Conservation (phyloP, 1,284 basidiomycete genomes). For the Cystobasidium pallidum region DNA sequence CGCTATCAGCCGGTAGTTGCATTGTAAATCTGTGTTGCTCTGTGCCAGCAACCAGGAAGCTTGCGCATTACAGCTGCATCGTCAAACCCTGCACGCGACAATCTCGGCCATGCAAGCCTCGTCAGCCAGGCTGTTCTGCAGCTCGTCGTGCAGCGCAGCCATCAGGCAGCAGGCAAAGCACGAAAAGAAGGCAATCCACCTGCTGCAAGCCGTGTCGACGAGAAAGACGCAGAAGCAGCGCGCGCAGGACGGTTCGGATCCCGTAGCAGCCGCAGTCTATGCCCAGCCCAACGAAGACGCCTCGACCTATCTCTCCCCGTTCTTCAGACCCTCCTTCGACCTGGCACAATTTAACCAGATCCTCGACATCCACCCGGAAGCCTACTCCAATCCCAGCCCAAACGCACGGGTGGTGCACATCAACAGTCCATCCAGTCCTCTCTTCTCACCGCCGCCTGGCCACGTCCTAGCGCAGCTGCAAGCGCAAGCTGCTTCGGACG, state of each 20-base stretch:
- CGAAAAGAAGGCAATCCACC: slow-evolving; percentile 10
- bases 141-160: slow-evolving; percentile 24
- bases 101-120: slow-evolving; percentile 12
- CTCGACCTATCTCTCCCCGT: slow-evolving; percentile 33
- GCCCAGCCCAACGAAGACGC: slow-evolving; percentile 25
- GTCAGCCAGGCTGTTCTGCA: slow-evolving; percentile 22
- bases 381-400: slow-evolving; percentile 4
- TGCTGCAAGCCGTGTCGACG: slow-evolving; percentile 16
- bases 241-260: slow-evolving; percentile 12
- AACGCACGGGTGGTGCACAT: slow-evolving; percentile 17
- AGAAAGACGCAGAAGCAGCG: slow-evolving; percentile 26
- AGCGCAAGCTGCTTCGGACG: slow-evolving; percentile 10
- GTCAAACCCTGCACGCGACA: too few species aligned
- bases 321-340: slow-evolving; percentile 36
- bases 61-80: too few species aligned
- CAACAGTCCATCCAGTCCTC: slow-evolving; percentile 23
- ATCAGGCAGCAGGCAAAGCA: slow-evolving; percentile 12
- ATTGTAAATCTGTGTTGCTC: too few species aligned
- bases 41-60: too few species aligned
- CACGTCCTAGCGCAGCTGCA: slow-evolving; percentile 14
- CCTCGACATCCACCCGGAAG: slow-evolving; percentile 41
- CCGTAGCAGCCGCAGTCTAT: slow-evolving; percentile 27
- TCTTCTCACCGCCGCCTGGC: slow-evolving; percentile 27
- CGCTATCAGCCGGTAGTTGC: neutral
- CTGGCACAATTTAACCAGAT: slow-evolving; percentile 35